Conservation (phyloP, 2,329 filamentous ascomycete species). For the Fusarium incarnatum region DNA sequence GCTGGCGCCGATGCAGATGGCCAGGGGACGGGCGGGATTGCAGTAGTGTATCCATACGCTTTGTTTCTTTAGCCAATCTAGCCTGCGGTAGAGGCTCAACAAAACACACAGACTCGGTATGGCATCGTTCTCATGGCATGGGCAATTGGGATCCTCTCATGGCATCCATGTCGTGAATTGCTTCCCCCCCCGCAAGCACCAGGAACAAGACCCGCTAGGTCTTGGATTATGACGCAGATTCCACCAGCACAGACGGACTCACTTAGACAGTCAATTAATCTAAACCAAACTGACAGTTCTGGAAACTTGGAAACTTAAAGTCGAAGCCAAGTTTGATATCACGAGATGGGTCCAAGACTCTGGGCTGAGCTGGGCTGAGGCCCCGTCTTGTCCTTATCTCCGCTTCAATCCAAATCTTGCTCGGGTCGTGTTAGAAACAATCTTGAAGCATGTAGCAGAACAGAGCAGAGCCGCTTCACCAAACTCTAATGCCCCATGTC, state of each 20-base stretch:
- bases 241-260: background rate
- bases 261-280: slow-evolving; percentile 1
- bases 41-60: slow-evolving; percentile 1
- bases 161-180: slow-evolving; percentile 18
- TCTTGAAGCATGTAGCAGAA: slow-evolving; percentile 5
- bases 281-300: background rate
- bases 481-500: slow-evolving; percentile 34
- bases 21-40: slow-evolving; percentile 10
- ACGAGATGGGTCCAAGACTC: slow-evolving; percentile 1
- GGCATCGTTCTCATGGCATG: slow-evolving; percentile 7
- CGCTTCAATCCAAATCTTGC: background rate
- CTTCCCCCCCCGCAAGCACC: slow-evolving; percentile 32
- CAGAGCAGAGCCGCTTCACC: slow-evolving; percentile 33
- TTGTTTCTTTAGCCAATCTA: slow-evolving; percentile 1
- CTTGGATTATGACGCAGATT: slow-evolving; percentile 41
- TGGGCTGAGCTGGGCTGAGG: background rate
- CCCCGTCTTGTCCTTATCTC: background rate
- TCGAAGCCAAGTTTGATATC: slow-evolving; percentile 3
- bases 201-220: slow-evolving; percentile 22
- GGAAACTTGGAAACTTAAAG: slow-evolving; percentile 18
- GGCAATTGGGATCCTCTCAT: slow-evolving; percentile 20
- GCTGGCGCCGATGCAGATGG: slow-evolving; percentile 26
- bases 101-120: slow-evolving; percentile 10
- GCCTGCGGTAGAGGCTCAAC: slow-evolving; percentile 11
- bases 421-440: background rate